A percentile compares a stretch with the other conserved stretches of the same genome.
phyloP scores from a whole-genome alignment of 2,329 filamentous ascomycete genomes.

The Talaromyces pinophilus region DNA sequence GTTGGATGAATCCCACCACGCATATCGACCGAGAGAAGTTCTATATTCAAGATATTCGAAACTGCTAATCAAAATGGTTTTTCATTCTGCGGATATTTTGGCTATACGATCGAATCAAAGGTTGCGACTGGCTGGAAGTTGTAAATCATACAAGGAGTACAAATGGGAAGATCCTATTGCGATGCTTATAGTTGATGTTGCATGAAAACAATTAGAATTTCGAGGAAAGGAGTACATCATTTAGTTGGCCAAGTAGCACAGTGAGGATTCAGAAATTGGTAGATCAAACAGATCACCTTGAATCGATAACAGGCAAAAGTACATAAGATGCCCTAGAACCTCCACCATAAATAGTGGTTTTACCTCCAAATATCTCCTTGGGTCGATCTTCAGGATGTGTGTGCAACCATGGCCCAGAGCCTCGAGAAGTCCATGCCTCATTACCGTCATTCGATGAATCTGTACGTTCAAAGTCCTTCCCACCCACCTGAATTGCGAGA shows the following conservation, averaged over 20 bases:
- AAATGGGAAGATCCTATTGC: no score
- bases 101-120: no score
- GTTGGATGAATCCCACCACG: no score
- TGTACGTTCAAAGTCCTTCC: constrained; percentile 4
- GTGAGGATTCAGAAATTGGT: not conserved
- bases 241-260: no score
- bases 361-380: constrained; percentile 2
- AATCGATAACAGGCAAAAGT: constrained; percentile 4
- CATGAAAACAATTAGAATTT: no score
- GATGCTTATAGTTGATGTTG: no score
- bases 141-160: no score
- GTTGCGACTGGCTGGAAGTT: no score
- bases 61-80: not conserved
- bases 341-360: not conserved
- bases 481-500: constrained; percentile 2
- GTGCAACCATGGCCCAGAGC: constrained; percentile 7
- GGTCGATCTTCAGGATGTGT: constrained; percentile 8
- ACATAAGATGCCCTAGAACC: not conserved
- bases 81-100: no score
- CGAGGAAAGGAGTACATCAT: no score
- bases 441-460: not conserved
- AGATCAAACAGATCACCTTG: not conserved
- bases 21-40: not conserved
- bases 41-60: not conserved
- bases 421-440: not conserved